Evolutionary conservation across 2,329 filamentous ascomycete species (phyloP), one percentile per base, ranked within the genome.

Genomic region (Davidsoniella eucalypti): DNA sequence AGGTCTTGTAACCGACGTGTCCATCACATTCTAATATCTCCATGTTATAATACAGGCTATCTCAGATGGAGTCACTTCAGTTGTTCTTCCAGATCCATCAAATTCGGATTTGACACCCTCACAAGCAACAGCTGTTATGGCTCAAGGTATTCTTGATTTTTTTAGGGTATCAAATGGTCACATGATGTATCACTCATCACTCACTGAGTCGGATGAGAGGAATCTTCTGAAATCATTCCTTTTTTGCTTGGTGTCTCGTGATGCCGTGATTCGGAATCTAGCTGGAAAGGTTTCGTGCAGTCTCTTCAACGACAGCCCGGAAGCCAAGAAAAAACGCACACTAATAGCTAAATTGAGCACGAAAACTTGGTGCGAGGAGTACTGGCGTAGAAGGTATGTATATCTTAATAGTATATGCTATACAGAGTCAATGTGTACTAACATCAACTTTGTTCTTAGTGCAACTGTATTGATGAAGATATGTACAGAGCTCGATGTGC

Each of bases 71-170:
- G 47, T 50, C 16, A 37, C 48, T 17, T 42, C 48, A 3, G 44
- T 26, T 14, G 26, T 53, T 33, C 26, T 53, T 8, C 44, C 52
- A 8, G 48, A 51, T 39, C 40, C 39, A 16, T 42, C 36, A 18
- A 44, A 23, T n/a, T 50, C 39, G 8, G 47, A 51, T 7, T 23
- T 48, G n/a, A n/a, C 48, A 3, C 48, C 48, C 9, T n/a, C 38
- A 21, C 42, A 61, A n/a, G 60, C 64, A 3, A 66, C 65, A 18
- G 61, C 65, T 18, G 61, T 63, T 44, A 65, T 75, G 57, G 63
- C 71, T 21, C 69, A 69, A 58, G 70, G 68, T 52, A 75, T 79
- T 47, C 63, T 82, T 9, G 65, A 69, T 40, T 81, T 80, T 52
- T 60, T 82, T 9, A 68, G 75, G 55, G 68, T 70, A 5, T 75